Conservation (phyloP, 768 basidiomycete species). For the Calocera viscosa region DNA sequence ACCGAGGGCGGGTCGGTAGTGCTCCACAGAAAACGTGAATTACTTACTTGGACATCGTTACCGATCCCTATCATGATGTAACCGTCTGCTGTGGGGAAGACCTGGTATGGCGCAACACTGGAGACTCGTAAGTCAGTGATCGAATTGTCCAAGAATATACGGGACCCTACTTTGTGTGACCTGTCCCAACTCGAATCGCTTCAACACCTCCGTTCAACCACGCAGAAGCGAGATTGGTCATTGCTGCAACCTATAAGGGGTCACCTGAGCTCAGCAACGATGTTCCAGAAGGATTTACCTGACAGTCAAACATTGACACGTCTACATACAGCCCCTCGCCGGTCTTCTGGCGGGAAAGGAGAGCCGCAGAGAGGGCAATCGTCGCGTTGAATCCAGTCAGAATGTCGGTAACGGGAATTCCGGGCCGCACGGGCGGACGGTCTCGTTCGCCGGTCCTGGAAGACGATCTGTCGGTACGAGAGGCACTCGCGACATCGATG, state of each 20-base stretch:
- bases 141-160: slow-evolving; percentile 85
- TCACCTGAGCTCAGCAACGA: slow-evolving; percentile 18
- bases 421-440: slow-evolving; percentile 83
- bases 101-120: slow-evolving; percentile 85
- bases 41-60: slow-evolving; percentile 65
- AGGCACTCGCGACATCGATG: neutral
- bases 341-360: slow-evolving; percentile 69
- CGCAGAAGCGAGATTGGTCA: slow-evolving; percentile 88
- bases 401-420: slow-evolving; percentile 87
- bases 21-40: no score
- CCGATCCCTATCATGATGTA: slow-evolving; percentile 91
- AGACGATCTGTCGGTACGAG: slow-evolving; percentile 7
- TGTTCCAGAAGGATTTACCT: no score
- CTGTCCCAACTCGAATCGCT: no score
- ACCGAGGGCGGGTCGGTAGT: no score
- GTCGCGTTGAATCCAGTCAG: no score
- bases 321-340: slow-evolving; percentile 86
- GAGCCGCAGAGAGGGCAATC: no score
- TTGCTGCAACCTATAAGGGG: slow-evolving; percentile 62
- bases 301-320: slow-evolving; percentile 83
- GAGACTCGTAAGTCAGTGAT: slow-evolving; percentile 71
- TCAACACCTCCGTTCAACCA: no score
- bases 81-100: slow-evolving; percentile 43
- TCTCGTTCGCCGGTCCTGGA: slow-evolving; percentile 78
- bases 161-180: no score